Evolutionary conservation across 192 early-diverging fungal species (phyloP).

Genomic region (Backusella luteola): DNA sequence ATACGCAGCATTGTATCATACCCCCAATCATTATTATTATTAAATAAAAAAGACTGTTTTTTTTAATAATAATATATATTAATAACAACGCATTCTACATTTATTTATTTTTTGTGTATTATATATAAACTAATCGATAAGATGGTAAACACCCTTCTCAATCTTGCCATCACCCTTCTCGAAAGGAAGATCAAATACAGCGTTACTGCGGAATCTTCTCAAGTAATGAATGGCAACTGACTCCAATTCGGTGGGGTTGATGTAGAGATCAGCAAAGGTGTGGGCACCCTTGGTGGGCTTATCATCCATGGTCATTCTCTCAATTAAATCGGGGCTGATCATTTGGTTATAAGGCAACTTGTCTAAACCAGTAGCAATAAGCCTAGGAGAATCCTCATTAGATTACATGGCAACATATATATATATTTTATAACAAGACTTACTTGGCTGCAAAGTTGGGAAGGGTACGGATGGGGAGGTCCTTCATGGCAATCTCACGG

Average conservation of each 20-base stretch:
- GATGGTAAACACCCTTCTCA: constrained; percentile 49
- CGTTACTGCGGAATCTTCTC: constrained; percentile 76
- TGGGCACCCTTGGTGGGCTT: constrained; percentile 63
- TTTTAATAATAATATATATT: background rate
- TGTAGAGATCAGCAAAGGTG: constrained; percentile 85
- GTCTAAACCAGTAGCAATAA: constrained; percentile 61
- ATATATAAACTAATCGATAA: constrained; percentile 33
- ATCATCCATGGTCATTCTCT: constrained; percentile 77
- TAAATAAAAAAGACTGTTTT: background rate
- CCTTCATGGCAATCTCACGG: constrained; percentile 54
- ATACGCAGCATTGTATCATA: background rate
- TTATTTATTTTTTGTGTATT: background rate
- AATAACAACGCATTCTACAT: background rate
- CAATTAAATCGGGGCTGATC: constrained; percentile 81
- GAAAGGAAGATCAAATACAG: constrained; percentile 52
- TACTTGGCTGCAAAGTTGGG: constrained; percentile 72
- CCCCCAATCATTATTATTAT: background rate
- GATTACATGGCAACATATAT: background rate
- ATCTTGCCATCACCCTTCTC: constrained; percentile 50
- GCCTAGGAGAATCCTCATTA: constrained; percentile 5
- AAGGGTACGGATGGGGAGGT: constrained; percentile 47
- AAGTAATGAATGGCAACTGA: constrained; percentile 80
- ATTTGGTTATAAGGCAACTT: constrained; percentile 74
- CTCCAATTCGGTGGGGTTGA: constrained; percentile 81
- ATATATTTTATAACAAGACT: background rate